phyloP scores from a whole-genome alignment of 176 grass and related monocot species.

The Poa annua region DNA sequence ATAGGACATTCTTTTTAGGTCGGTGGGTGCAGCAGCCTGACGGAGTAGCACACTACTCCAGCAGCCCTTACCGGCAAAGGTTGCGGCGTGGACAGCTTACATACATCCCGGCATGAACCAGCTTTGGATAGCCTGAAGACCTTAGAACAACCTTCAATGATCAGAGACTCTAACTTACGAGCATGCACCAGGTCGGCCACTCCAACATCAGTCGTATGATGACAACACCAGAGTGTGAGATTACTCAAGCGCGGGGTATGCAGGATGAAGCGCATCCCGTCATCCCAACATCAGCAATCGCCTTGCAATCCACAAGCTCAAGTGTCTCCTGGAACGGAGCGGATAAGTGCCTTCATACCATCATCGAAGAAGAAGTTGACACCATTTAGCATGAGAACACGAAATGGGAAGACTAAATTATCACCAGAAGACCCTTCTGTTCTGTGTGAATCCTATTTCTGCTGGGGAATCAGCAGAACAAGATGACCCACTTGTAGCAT shows the following conservation, averaged over 20 bases:
- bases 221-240: constrained; percentile 49
- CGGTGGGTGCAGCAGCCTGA: not conserved
- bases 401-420: constrained; percentile 48
- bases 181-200: constrained; percentile 34
- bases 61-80: constrained; percentile 4
- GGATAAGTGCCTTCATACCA: too few species aligned
- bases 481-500: constrained; percentile 6
- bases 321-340: constrained; percentile 21
- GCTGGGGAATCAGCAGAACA: constrained; percentile 10
- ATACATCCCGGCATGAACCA: too few species aligned
- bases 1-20: not conserved
- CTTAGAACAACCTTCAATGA: constrained; percentile 38
- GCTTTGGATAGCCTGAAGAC: not conserved
- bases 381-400: constrained; percentile 41
- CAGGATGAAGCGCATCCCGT: constrained; percentile 32
- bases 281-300: constrained; percentile 45
- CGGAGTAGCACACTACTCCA: constrained; percentile 16
- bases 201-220: constrained; percentile 45
- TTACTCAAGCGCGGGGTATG: constrained; percentile 39
- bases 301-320: constrained; percentile 45
- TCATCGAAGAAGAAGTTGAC: constrained; percentile 56
- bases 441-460: constrained; percentile 38
- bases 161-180: constrained; percentile 43
- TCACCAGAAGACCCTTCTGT: constrained; percentile 32
- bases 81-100: too few species aligned